These are phyloP conservation scores for Adenanthera pavonina DNA, from an alignment of 306 rosid genomes.

Conservation along the genomic window DNA sequence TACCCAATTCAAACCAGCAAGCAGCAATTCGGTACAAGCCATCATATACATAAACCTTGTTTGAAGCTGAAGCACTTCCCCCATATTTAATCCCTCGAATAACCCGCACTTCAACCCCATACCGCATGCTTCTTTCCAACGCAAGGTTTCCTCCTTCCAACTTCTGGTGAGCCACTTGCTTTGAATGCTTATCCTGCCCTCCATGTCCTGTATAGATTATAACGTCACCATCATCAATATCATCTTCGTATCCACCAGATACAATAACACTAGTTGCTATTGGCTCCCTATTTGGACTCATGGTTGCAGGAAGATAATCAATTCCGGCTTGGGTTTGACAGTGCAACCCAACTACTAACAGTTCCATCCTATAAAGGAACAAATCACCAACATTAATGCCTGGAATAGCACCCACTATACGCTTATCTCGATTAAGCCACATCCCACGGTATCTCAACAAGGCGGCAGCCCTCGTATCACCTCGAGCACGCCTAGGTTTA, in stretches of 20 bases:
- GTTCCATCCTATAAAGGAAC: conserved; percentile 81
- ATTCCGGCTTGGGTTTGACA: conserved; percentile 92
- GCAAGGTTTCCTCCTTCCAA: conserved; percentile 90
- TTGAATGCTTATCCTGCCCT: conserved; percentile 79
- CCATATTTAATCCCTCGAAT: conserved; percentile 73
- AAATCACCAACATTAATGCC: conserved; percentile 81
- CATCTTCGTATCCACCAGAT: conserved; percentile 97
- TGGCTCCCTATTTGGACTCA: conserved; percentile 84
- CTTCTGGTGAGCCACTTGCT: conserved; percentile 77
- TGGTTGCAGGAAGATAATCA: conserved; percentile 77
- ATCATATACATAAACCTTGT: conserved; percentile 89
- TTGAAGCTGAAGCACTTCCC: conserved; percentile 53
- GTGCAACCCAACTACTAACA: conserved; percentile 85
- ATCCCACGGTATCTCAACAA: conserved; percentile 62
- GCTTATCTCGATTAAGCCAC: conserved; percentile 86
- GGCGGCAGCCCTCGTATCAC: conserved; percentile 73
- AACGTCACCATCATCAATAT: conserved; percentile 77
- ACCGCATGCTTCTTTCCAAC: conserved; percentile 88
- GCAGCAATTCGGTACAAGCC: conserved; percentile 76
- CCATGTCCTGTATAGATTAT: conserved; percentile 91
- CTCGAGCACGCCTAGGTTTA: conserved; percentile 48
- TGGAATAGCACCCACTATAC: conserved; percentile 90
- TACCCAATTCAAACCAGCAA: conserved; percentile 91
- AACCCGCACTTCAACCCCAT: conserved; percentile 88
- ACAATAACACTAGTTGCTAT: conserved; percentile 91